phyloP scores from a whole-genome alignment of 108 stramenopile species.

The Cyclotella kingstonii region DNA sequence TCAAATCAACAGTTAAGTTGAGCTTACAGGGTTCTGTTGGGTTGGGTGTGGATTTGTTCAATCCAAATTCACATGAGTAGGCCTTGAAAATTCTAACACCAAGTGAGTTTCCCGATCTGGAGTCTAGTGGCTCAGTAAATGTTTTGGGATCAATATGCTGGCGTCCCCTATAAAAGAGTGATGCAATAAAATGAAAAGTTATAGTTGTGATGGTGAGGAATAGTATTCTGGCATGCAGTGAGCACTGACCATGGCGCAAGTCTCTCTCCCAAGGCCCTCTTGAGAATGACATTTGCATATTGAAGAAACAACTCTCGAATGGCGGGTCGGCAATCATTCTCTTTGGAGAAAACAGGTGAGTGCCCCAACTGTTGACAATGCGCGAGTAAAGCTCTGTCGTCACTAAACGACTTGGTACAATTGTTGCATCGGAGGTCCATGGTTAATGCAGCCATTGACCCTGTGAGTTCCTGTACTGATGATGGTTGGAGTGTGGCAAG shows the following conservation, averaged over 20 bases:
- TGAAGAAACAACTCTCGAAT: slow-evolving; percentile 36
- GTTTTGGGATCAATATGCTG: slow-evolving; percentile 55
- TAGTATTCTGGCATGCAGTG: background rate
- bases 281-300: slow-evolving; percentile 53
- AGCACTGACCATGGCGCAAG: slow-evolving; percentile 42
- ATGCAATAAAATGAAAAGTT: background rate
- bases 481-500: slow-evolving; percentile 5
- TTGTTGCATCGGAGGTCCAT: slow-evolving; percentile 33
- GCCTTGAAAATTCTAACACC: slow-evolving; percentile 60
- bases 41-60: slow-evolving; percentile 15
- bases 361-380: slow-evolving; percentile 55
- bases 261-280: slow-evolving; percentile 53
- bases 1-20: slow-evolving; percentile 56
- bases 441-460: slow-evolving; percentile 22
- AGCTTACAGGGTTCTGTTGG: slow-evolving; percentile 16
- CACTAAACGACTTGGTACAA: slow-evolving; percentile 46
- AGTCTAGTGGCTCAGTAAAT: slow-evolving; percentile 45
- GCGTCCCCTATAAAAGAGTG: slow-evolving; percentile 21
- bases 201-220: background rate
- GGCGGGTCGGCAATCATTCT: slow-evolving; percentile 21
- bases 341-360: slow-evolving; percentile 10
- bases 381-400: slow-evolving; percentile 37
- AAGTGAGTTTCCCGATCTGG: slow-evolving; percentile 24
- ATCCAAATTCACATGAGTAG: slow-evolving; percentile 48
- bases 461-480: slow-evolving; percentile 6